These are phyloP conservation scores for Boletus tylopilopsis DNA, from an alignment of 768 basidiomycete genomes.

Conservation along the genomic window DNA sequence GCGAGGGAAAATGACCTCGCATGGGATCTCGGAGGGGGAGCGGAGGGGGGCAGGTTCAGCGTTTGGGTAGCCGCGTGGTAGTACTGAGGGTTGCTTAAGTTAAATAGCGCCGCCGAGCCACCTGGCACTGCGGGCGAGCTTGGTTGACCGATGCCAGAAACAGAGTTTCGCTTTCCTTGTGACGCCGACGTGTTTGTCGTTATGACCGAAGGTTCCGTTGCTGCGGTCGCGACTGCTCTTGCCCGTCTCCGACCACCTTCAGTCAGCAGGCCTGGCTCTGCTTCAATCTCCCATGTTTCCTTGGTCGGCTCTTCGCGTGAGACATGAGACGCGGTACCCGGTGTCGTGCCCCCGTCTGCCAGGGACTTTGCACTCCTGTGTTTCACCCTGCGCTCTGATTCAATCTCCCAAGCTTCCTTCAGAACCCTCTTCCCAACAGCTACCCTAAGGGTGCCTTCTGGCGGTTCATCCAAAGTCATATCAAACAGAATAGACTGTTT, in stretches of 20 bases:
- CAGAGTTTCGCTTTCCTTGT: conserved; percentile 15
- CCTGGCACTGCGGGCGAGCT: conserved; percentile 23
- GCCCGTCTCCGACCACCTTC: conserved; percentile 71
- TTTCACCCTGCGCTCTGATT: conserved; percentile 55
- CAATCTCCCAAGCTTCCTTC: conserved; percentile 79
- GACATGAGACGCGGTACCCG: background rate
- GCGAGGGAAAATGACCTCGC: conserved; percentile 60
- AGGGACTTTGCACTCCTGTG: conserved; percentile 35
- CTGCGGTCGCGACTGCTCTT: conserved; percentile 40
- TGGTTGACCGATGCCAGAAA: conserved; percentile 24
- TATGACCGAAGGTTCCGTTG: conserved; percentile 34
- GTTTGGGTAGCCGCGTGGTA: conserved; percentile 54
- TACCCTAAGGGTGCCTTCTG: conserved; percentile 49
- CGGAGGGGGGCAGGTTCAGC: conserved; percentile 61
- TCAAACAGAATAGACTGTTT: conserved; percentile 54
- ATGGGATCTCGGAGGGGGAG: conserved; percentile 50
- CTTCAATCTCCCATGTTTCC: conserved; percentile 79
- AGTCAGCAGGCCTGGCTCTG: conserved; percentile 68
- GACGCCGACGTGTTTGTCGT: background rate
- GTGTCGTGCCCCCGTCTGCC: conserved; percentile 14
- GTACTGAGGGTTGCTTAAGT: conserved; percentile 53
- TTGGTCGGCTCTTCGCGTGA: conserved; percentile 40
- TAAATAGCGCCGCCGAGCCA: conserved; percentile 25
- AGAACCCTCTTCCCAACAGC: conserved; percentile 67
- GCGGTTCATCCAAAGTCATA: conserved; percentile 49